Evolutionary conservation across 768 basidiomycete species (phyloP).

Genomic region (Boletellus ananas): DNA sequence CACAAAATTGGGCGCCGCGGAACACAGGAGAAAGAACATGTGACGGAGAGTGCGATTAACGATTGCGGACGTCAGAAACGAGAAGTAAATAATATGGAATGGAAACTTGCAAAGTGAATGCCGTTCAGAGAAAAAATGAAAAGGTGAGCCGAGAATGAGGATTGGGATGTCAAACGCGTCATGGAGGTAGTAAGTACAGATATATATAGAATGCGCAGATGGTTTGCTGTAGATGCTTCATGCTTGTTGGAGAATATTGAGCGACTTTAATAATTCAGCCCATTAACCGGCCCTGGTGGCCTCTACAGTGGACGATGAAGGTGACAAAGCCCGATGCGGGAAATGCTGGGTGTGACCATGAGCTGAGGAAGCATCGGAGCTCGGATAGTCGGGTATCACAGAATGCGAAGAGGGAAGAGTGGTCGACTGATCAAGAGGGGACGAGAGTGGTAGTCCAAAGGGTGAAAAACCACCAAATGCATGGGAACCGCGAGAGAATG

Average conservation of each 20-base stretch:
- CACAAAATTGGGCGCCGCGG: constrained; percentile 11
- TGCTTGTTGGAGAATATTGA: constrained; percentile 37
- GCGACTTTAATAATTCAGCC: constrained; percentile 36
- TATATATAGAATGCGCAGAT: constrained; percentile 40
- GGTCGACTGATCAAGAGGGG: constrained; percentile 27
- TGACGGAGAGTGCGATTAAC: constrained; percentile 29
- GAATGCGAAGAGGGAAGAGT: constrained; percentile 30
- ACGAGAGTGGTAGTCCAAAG: constrained; percentile 33
- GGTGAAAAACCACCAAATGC: constrained; percentile 33
- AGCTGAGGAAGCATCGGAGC: constrained; percentile 27
- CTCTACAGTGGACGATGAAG: constrained; percentile 37
- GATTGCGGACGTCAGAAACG: constrained; percentile 20
- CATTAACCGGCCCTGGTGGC: constrained; percentile 38
- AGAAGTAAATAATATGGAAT: constrained; percentile 30
- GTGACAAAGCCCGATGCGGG: constrained; percentile 37
- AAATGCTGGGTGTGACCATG: constrained; percentile 37
- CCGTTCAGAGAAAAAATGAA: constrained; percentile 20
- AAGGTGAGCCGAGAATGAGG: constrained; percentile 25
- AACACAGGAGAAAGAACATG: constrained; percentile 15
- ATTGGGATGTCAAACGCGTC: constrained; percentile 33
- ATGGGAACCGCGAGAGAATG: constrained; percentile 30
- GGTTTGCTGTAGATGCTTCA: constrained; percentile 38
- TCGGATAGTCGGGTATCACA: constrained; percentile 35
- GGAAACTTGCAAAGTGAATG: constrained; percentile 28
- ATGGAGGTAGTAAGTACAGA: constrained; percentile 36